A percentile compares a stretch with the other conserved stretches of the same genome.
phyloP scores from a whole-genome alignment of 805 yeast species.

The Priceomyces haplophilus region DNA sequence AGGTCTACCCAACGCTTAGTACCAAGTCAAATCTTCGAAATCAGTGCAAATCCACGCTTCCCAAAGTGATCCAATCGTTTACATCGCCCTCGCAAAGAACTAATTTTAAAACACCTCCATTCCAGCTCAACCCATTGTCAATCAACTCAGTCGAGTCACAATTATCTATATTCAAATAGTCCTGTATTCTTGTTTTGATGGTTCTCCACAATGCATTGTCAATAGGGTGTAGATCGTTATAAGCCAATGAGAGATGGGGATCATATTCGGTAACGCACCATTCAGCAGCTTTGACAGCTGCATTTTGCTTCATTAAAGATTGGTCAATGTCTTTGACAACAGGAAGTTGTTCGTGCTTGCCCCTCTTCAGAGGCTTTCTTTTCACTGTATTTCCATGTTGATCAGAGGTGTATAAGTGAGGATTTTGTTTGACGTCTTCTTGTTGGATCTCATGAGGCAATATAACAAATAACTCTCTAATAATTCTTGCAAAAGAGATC shows the following conservation, averaged over 20 bases:
- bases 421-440: constrained; percentile 34
- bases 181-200: constrained; percentile 62
- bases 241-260: constrained; percentile 73
- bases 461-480: constrained; percentile 55
- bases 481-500: constrained; percentile 51
- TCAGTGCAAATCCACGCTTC: constrained; percentile 44
- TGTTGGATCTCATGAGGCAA: constrained; percentile 37
- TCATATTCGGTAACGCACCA: constrained; percentile 60
- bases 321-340: constrained; percentile 25
- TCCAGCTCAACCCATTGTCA: constrained; percentile 54
- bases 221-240: constrained; percentile 62
- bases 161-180: constrained; percentile 52
- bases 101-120: constrained; percentile 62
- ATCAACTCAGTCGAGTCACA: constrained; percentile 34
- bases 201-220: constrained; percentile 64
- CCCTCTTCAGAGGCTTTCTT: constrained; percentile 22
- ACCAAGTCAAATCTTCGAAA: no score
- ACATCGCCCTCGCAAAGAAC: constrained; percentile 73
- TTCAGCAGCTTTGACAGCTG: constrained; percentile 46
- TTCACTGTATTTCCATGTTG: constrained; percentile 27
- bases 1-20: no score
- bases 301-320: constrained; percentile 31
- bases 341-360: constrained; percentile 7
- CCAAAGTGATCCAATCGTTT: constrained; percentile 64
- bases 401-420: constrained; percentile 38